phyloP scores from a whole-genome alignment of 75 land plant species.

The Adiantum capillusveneris region DNA sequence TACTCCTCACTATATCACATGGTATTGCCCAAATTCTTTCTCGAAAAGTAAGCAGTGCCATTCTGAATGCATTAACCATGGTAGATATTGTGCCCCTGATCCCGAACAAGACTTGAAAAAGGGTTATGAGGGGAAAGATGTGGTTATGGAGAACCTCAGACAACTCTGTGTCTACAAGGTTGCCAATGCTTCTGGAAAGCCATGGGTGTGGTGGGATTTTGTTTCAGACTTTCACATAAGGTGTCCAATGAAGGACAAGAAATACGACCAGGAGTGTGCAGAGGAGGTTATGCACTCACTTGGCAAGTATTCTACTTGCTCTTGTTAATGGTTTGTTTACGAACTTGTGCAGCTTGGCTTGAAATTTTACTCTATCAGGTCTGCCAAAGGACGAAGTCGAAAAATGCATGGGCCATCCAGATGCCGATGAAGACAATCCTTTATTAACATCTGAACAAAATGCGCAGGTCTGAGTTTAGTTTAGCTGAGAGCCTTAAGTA shows the following conservation, averaged over 20 bases:
- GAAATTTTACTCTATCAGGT: conserved; percentile 10
- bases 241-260: conserved; percentile 71
- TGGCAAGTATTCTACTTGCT: conserved; percentile 16
- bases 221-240: conserved; percentile 65
- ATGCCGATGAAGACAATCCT: conserved; percentile 40
- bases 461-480: conserved; percentile 31
- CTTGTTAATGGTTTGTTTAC: neutral
- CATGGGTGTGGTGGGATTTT: conserved; percentile 78
- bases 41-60: conserved; percentile 45
- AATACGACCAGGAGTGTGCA: conserved; percentile 49
- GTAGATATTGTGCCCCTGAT: conserved; percentile 65
- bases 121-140: conserved; percentile 69
- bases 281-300: conserved; percentile 47
- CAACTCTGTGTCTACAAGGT: conserved; percentile 62
- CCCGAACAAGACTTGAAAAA: conserved; percentile 48
- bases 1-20: conserved; percentile 65
- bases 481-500: neutral
- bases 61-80: conserved; percentile 62
- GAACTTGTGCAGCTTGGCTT: neutral
- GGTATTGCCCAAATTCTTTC: conserved; percentile 59
- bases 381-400: conserved; percentile 29
- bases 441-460: conserved; percentile 54
- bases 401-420: conserved; percentile 66
- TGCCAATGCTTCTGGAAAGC: conserved; percentile 26
- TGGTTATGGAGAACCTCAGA: conserved; percentile 54